Percentiles rank a stretch among this genome's conserved stretches.
These are phyloP conservation scores for Funneliformis caledonium DNA, from an alignment of 371 early-diverging fungal genomes.

Conservation along the genomic window DNA sequence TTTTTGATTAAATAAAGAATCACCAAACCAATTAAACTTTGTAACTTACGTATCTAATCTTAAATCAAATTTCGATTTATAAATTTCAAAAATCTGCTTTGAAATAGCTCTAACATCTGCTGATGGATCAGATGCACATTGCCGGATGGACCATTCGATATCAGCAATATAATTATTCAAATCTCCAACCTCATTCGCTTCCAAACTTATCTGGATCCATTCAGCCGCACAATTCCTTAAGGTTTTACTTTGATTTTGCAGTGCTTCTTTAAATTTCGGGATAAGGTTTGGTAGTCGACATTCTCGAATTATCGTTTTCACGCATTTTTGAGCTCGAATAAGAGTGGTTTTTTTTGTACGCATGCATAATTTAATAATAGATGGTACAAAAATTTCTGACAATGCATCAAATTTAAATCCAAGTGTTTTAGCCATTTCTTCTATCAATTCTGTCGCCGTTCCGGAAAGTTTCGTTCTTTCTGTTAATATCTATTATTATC, in stretches of 20 bases:
- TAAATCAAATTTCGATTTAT: slow-evolving; percentile 38
- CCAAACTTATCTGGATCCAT: slow-evolving; percentile 51
- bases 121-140: slow-evolving; percentile 55
- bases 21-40: too few relatives aligned
- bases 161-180: slow-evolving; percentile 46
- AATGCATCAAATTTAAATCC: slow-evolving; percentile 54
- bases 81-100: slow-evolving; percentile 36
- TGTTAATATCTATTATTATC: slow-evolving; percentile 51
- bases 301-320: slow-evolving; percentile 49
- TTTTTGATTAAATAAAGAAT: too few relatives aligned
- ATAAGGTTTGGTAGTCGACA: slow-evolving; percentile 49
- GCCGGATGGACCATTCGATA: slow-evolving; percentile 53
- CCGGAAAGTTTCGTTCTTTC: slow-evolving; percentile 61
- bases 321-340: slow-evolving; percentile 50
- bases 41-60: slow-evolving; percentile 28
- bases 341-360: slow-evolving; percentile 65
- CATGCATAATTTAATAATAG: slow-evolving; percentile 55
- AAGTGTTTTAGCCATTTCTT: slow-evolving; percentile 52
- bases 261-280: slow-evolving; percentile 49
- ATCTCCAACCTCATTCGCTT: slow-evolving; percentile 49
- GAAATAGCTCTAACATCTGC: slow-evolving; percentile 56
- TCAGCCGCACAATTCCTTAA: slow-evolving; percentile 51
- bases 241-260: slow-evolving; percentile 51
- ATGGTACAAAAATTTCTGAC: slow-evolving; percentile 51
- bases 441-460: slow-evolving; percentile 56